A percentile compares a stretch with the other conserved stretches of the same genome.
phyloP scores from a whole-genome alignment of 768 basidiomycete species.

The Suillus variegatus region DNA sequence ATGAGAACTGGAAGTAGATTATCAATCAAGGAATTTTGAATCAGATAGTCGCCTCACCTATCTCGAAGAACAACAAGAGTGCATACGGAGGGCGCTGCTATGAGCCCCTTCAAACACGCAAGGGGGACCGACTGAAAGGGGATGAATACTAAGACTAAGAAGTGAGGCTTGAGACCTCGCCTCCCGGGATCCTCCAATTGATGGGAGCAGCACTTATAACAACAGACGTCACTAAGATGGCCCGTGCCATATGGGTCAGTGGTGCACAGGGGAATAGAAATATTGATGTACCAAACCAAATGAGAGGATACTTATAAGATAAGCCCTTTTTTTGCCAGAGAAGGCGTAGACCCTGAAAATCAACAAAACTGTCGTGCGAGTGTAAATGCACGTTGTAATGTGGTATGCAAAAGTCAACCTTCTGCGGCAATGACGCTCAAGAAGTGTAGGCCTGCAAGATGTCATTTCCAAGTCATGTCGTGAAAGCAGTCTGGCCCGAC shows the following conservation, averaged over 20 bases:
- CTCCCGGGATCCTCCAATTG: neutral
- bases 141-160: neutral
- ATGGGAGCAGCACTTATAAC: neutral
- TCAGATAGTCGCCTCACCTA: neutral
- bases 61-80: conserved; percentile 7
- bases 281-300: neutral
- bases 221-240: neutral
- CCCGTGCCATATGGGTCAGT: neutral
- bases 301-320: neutral
- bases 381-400: neutral
- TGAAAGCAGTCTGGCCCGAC: neutral
- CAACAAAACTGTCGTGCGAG: neutral
- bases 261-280: neutral
- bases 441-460: neutral
- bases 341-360: neutral
- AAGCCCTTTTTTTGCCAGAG: neutral
- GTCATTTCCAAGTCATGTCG: neutral
- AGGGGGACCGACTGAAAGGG: neutral
- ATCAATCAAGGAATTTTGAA: neutral
- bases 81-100: conserved; percentile 5
- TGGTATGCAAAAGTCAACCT: neutral
- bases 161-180: neutral
- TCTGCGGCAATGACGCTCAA: neutral
- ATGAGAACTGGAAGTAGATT: neutral
- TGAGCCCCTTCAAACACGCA: conserved; percentile 3